A percentile compares a stretch with the other conserved stretches of the same genome.
These are phyloP conservation scores for Hypoxylon intermedium DNA, from an alignment of 495 filamentous ascomycete genomes.

Conservation along the genomic window DNA sequence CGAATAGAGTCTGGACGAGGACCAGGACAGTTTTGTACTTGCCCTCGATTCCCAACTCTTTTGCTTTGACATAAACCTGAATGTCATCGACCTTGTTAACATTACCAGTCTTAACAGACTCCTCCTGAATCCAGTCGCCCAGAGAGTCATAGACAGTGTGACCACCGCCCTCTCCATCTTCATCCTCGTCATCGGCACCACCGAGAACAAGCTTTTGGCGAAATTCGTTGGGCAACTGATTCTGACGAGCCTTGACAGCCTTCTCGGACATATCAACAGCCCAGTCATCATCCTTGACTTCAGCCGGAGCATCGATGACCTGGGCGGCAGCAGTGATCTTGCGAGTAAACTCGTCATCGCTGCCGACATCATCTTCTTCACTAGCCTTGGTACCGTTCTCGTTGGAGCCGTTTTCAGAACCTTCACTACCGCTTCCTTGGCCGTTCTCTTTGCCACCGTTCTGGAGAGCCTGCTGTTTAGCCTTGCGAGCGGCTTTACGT, in stretches of 20 bases:
- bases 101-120: slow-evolving; percentile 73
- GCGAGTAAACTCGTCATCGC: slow-evolving; percentile 91
- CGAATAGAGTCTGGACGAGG: slow-evolving; percentile 91
- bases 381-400: slow-evolving; percentile 68
- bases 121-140: slow-evolving; percentile 86
- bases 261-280: slow-evolving; percentile 93
- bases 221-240: slow-evolving; percentile 87
- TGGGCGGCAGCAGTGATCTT: slow-evolving; percentile 85
- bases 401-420: slow-evolving; percentile 73
- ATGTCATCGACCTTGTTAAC: slow-evolving; percentile 80
- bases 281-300: slow-evolving; percentile 88
- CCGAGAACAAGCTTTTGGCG: slow-evolving; percentile 87
- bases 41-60: slow-evolving; percentile 90
- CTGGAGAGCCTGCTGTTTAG: slow-evolving; percentile 78
- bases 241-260: slow-evolving; percentile 91
- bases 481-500: slow-evolving; percentile 83
- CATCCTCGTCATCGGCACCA: slow-evolving; percentile 78
- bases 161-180: slow-evolving; percentile 76
- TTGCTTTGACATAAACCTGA: slow-evolving; percentile 93
- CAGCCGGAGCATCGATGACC: slow-evolving; percentile 67
- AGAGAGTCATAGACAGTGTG: slow-evolving; percentile 88
- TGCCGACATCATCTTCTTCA: slow-evolving; percentile 67
- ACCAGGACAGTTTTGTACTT: slow-evolving; percentile 95
- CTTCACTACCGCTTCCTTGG: slow-evolving; percentile 69
- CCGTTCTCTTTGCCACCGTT: slow-evolving; percentile 62